Base-by-base conservation (phyloP, 768 basidiomycete genomes). In the Mycena filopes region DNA sequence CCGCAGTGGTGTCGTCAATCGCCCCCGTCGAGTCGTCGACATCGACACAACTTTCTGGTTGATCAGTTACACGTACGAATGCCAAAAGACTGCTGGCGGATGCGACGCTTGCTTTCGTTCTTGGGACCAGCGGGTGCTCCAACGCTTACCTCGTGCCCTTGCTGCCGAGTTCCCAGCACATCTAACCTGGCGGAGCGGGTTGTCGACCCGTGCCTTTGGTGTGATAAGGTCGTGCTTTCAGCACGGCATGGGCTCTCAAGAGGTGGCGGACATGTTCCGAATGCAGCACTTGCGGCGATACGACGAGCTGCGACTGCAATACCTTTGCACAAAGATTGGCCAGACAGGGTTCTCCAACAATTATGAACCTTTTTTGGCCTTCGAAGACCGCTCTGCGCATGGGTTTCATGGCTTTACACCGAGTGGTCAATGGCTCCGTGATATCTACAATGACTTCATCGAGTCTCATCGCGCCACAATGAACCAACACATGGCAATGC, bases 241-340 rank as follows among this genome's bases (percentile, higher is more conserved):
- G 41, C 70, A 72, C 61, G 76, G 76, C 2, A 66, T 76, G 67
- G 75, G 74, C 4, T 26, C 71, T 0, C 72, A 72, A 31, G 73
- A 77, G 33, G 72, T 77, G 31, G 67, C 73, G 3, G 72, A 76
- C 55, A 50, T 70, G 4, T 42, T 77, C 2, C 68, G 69, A 7
- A 65, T 73, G 1, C 72, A 71, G 33, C 73, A 77, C 25, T 66
- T 72, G 0, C 63, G 65, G 0, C 45, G 59, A 0, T 72, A 74
- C 48, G 75, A 76, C 33, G 41, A 29, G 10, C 33, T 74, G 1
- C 67, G 73, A 12, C 58, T 74, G 0, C 73, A 73, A 28, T 77
- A 77, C 43, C 51, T 73, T 0, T 48, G 55, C 12, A 48, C 41
- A 11, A 62, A 62, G 42, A 21, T 47, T 12, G 11, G 36, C 18